Percentiles rank a stretch among this genome's conserved stretches.
phyloP scores from a whole-genome alignment of 345 rosid species.

The Xanthoceras sorbifolium region DNA sequence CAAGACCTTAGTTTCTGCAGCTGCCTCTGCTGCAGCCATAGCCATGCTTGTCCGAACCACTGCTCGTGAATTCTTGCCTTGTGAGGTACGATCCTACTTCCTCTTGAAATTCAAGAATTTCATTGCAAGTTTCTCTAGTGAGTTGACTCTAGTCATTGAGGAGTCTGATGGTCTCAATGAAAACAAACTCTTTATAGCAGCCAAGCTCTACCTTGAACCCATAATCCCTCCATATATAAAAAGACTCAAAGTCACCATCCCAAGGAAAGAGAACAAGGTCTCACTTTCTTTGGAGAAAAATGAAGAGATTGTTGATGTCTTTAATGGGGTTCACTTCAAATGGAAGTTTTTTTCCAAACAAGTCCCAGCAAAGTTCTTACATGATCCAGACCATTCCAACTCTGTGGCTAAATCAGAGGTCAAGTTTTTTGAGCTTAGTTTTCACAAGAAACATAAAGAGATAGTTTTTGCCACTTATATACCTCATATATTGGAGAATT shows the following conservation, averaged over 20 bases:
- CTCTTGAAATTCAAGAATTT: conserved; percentile 20
- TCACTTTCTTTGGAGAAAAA: conserved; percentile 24
- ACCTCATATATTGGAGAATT: conserved; percentile 23
- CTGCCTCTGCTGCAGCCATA: conserved; percentile 40
- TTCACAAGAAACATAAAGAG: conserved; percentile 39
- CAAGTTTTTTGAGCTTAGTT: conserved; percentile 30
- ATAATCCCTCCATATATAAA: conserved; percentile 24
- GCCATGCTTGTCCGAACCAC: conserved; percentile 38
- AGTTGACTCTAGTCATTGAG: conserved; percentile 35
- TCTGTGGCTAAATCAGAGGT: not conserved
- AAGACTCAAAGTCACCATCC: conserved; percentile 22
- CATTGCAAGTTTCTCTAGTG: conserved; percentile 21
- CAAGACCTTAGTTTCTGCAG: conserved; percentile 26
- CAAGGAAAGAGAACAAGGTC: conserved; percentile 25
- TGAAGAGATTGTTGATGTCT: conserved; percentile 32
- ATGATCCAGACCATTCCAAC: not conserved
- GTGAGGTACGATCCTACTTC: conserved; percentile 33
- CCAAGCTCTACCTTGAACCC: conserved; percentile 43
- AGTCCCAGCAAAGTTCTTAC: not conserved
- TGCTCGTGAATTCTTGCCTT: conserved; percentile 31
- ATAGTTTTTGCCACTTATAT: conserved; percentile 30
- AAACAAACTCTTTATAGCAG: conserved; percentile 35
- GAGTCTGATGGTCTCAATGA: conserved; percentile 39
- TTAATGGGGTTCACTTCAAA: conserved; percentile 33
- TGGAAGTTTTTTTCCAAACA: conserved; percentile 29